A percentile compares a stretch with the other conserved stretches of the same genome.
Evolutionary conservation across 768 basidiomycete species (phyloP).

Genomic region (Ephemerocybe angulata): DNA sequence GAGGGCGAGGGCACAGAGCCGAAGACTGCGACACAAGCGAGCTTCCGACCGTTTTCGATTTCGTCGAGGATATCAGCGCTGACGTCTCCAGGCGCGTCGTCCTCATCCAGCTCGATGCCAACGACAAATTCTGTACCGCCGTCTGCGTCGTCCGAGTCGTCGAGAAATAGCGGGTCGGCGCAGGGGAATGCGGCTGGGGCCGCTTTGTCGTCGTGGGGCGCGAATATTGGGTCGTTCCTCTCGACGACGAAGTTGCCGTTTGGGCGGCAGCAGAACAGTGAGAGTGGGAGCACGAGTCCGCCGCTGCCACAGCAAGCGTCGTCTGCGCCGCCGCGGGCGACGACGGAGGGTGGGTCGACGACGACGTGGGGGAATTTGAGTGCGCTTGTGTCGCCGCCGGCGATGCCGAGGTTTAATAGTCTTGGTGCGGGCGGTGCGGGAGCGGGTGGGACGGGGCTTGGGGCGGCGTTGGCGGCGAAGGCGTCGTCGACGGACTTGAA

Average conservation of each 20-base stretch:
- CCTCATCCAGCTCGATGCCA: slow-evolving; percentile 1
- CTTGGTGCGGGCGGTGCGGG: slow-evolving; percentile 1
- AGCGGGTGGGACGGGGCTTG: slow-evolving; percentile 3
- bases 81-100: neutral
- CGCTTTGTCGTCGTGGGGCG: slow-evolving; percentile 28
- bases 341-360: slow-evolving; percentile 1
- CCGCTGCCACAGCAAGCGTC: neutral
- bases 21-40: slow-evolving; percentile 18
- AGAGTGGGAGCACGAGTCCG: neutral
- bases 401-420: slow-evolving; percentile 1
- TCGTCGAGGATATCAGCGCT: slow-evolving; percentile 7
- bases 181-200: slow-evolving; percentile 14
- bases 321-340: neutral
- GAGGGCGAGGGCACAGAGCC: slow-evolving; percentile 26
- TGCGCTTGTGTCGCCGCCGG: slow-evolving; percentile 5
- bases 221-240: slow-evolving; percentile 30
- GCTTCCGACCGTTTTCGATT: slow-evolving; percentile 27
- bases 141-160: slow-evolving; percentile 12
- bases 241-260: slow-evolving; percentile 26
- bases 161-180: neutral
- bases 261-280: neutral
- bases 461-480: slow-evolving; percentile 1
- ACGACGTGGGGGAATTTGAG: slow-evolving; percentile 8
- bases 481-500: neutral
- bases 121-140: slow-evolving; percentile 1